A percentile compares a stretch with the other conserved stretches of the same genome.
These are phyloP conservation scores for Trichoderma hamatum DNA, from an alignment of 2,329 filamentous ascomycete genomes.

Conservation along the genomic window DNA sequence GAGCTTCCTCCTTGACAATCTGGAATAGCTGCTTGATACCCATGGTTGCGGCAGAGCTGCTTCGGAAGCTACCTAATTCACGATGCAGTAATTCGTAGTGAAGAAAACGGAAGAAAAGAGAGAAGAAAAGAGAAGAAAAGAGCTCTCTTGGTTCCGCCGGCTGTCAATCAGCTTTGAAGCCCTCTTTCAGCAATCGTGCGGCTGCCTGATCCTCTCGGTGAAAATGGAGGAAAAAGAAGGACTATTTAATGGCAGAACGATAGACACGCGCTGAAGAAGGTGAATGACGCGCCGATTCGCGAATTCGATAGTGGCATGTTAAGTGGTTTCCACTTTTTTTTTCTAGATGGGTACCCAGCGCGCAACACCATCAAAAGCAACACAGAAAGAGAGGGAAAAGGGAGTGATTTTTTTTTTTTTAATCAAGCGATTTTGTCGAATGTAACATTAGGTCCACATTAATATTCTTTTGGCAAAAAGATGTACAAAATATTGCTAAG, in stretches of 20 bases:
- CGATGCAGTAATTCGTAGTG: background rate
- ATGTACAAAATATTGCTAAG: background rate
- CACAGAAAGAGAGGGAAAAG: background rate
- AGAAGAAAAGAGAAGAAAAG: background rate
- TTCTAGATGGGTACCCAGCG: background rate
- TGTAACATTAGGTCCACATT: background rate
- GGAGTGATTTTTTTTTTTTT: too few relatives aligned
- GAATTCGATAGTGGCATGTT: constrained; percentile 35
- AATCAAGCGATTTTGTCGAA: too few relatives aligned
- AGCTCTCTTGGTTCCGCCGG: background rate
- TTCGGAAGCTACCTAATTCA: background rate
- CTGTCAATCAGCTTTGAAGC: background rate
- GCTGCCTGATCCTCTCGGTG: background rate
- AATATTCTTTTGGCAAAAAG: background rate
- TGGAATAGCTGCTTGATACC: constrained; percentile 75
- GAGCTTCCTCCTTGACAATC: constrained; percentile 88
- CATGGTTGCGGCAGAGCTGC: constrained; percentile 46
- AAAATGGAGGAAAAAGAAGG: background rate
- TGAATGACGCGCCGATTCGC: constrained; percentile 39
- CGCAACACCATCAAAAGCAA: background rate
- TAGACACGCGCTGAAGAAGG: constrained; percentile 27
- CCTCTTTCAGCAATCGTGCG: background rate
- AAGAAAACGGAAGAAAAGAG: background rate
- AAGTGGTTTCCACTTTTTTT: constrained; percentile 37
- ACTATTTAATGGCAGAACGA: background rate